A percentile compares a stretch with the other conserved stretches of the same genome.
These are phyloP conservation scores for Fusarium secorum DNA, from an alignment of 2,329 filamentous ascomycete genomes.

Conservation along the genomic window DNA sequence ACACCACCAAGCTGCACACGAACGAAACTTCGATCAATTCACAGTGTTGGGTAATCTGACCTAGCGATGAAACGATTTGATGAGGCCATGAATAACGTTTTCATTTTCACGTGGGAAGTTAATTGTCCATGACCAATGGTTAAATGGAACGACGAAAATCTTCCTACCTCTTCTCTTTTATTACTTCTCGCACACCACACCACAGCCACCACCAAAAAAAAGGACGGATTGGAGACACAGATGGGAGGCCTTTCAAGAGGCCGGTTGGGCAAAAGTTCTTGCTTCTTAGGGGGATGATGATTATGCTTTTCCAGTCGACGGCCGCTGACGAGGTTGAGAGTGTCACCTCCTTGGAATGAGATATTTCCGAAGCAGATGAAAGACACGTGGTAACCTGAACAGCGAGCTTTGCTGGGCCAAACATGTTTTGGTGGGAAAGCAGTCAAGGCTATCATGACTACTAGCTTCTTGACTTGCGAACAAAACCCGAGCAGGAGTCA, in stretches of 20 bases:
- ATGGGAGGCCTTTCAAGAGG: constrained; percentile 11
- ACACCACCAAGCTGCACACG: constrained; percentile 33
- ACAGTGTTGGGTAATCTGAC: constrained; percentile 37
- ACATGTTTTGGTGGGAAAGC: constrained; percentile 32
- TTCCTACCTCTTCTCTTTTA: constrained; percentile 25
- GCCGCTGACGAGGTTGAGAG: constrained; percentile 25
- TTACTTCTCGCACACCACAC: constrained; percentile 24
- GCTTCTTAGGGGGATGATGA: constrained; percentile 28
- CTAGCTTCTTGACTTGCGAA: constrained; percentile 24
- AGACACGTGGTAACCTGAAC: constrained; percentile 16
- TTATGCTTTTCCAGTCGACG: constrained; percentile 31
- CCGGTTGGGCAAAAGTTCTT: constrained; percentile 37
- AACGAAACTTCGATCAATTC: constrained; percentile 34
- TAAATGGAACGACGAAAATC: constrained; percentile 15
- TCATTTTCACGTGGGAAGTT: constrained; percentile 26
- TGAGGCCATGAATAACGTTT: constrained; percentile 42
- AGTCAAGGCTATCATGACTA: constrained; percentile 27
- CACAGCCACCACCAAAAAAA: constrained; percentile 32
- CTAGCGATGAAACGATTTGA: constrained; percentile 39
- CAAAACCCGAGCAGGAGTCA: constrained; percentile 27
- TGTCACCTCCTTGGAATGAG: constrained; percentile 37
- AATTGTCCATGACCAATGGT: constrained; percentile 30
- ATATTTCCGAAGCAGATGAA: constrained; percentile 34
- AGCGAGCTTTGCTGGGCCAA: constrained; percentile 34
- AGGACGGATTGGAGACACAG: constrained; percentile 22